Percentiles rank a stretch among this genome's conserved stretches.
Conservation (phyloP, 2,329 filamentous ascomycete genomes). For the Fusarium praegraminearum region DNA sequence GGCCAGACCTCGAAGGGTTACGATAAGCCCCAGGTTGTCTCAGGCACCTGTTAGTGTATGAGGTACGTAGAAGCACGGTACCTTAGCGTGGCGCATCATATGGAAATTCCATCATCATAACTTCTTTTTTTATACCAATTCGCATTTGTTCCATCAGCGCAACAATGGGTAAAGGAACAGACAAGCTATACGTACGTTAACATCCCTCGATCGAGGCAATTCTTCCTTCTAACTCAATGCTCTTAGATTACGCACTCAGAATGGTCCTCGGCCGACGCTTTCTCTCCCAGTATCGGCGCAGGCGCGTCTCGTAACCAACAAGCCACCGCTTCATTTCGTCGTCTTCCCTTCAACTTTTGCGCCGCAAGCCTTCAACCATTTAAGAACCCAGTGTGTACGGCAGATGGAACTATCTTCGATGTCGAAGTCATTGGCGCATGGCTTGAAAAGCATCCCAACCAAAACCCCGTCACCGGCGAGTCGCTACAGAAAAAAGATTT, state of each 20-base stretch:
- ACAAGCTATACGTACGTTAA: constrained; percentile 58
- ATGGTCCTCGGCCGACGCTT: constrained; percentile 93
- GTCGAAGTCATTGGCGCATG: constrained; percentile 93
- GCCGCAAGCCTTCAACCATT: constrained; percentile 96
- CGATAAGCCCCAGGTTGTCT: constrained; percentile 40
- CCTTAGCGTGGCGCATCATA: constrained; percentile 36
- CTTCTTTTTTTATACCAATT: constrained; percentile 2
- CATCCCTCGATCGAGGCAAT: background rate
- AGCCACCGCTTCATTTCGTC: constrained; percentile 75
- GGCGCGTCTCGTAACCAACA: constrained; percentile 67
- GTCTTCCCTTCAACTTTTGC: constrained; percentile 98
- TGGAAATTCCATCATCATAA: constrained; percentile 29
- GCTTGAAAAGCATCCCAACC: constrained; percentile 88
- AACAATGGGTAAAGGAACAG: constrained; percentile 59
- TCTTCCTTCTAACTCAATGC: constrained; percentile 1
- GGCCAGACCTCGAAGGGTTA: constrained; percentile 16
- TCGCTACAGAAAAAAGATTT: constrained; percentile 84
- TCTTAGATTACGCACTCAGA: constrained; percentile 90
- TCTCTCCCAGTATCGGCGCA: constrained; percentile 81
- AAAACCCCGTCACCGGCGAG: constrained; percentile 88
- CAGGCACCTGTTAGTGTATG: constrained; percentile 26
- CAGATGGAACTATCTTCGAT: constrained; percentile 90
- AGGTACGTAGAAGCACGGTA: background rate
- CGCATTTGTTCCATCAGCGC: constrained; percentile 5
- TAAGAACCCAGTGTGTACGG: constrained; percentile 91